Evolutionary conservation across 75 land plant species (phyloP).

Genomic region (Selaginella moellendorffii): DNA sequence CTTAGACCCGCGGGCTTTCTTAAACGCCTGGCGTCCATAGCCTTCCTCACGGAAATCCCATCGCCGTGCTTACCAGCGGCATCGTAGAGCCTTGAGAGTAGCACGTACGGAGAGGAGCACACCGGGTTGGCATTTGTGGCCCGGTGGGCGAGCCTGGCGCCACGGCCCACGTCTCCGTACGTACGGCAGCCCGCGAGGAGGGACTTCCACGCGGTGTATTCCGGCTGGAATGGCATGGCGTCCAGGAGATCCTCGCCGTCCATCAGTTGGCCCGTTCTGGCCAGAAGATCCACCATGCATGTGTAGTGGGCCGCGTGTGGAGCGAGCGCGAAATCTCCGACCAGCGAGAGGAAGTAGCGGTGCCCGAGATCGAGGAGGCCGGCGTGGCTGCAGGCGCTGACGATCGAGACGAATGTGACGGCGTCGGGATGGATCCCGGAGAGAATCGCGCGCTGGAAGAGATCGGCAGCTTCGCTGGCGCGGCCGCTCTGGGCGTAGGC

Average conservation of each 20-base stretch:
- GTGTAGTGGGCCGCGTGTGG: neutral
- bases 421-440: neutral
- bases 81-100: neutral
- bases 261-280: neutral
- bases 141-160: neutral
- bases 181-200: neutral
- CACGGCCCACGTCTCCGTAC: neutral
- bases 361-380: neutral
- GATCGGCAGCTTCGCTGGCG: neutral
- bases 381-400: neutral
- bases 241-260: neutral
- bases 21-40: neutral
- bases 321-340: neutral
- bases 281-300: neutral
- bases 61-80: neutral
- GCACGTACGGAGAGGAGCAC: neutral
- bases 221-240: neutral
- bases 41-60: neutral
- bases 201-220: neutral
- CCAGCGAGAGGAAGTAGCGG: neutral
- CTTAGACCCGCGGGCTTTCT: conserved; percentile 2
- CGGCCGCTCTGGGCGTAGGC: neutral
- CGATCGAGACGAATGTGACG: neutral
- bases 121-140: neutral
- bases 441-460: neutral